A percentile compares a stretch with the other conserved stretches of the same genome.
phyloP scores from a whole-genome alignment of 345 rosid species.

The Eucalyptus pauciflora region DNA sequence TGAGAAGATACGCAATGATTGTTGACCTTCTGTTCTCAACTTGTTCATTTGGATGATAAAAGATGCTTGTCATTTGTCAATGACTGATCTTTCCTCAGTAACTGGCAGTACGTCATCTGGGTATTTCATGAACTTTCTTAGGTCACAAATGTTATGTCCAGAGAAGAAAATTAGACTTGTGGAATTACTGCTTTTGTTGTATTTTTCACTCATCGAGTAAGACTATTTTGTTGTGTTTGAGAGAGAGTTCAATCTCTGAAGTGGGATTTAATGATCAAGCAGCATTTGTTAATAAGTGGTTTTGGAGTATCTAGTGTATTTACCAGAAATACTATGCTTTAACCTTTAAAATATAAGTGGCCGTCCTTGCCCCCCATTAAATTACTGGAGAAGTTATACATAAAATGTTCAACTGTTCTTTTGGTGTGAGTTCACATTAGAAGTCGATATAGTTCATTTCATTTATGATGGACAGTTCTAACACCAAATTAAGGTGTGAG shows the following conservation, averaged over 20 bases:
- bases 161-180: background rate
- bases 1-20: background rate
- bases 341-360: background rate
- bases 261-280: background rate
- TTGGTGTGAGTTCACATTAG: background rate
- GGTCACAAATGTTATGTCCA: background rate
- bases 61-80: background rate
- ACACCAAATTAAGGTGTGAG: background rate
- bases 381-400: background rate
- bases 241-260: background rate
- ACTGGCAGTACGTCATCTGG: background rate
- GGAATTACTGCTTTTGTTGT: background rate
- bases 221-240: background rate
- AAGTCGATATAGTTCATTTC: background rate
- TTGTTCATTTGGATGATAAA: background rate
- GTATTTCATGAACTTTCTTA: background rate
- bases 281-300: background rate
- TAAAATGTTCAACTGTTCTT: background rate
- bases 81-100: background rate
- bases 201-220: background rate
- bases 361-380: background rate
- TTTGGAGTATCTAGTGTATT: background rate
- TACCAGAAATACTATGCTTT: background rate
- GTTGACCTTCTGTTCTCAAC: background rate
- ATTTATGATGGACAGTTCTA: background rate